Base-by-base conservation (phyloP, 495 filamentous ascomycete genomes). In the Darksidea phi region DNA sequence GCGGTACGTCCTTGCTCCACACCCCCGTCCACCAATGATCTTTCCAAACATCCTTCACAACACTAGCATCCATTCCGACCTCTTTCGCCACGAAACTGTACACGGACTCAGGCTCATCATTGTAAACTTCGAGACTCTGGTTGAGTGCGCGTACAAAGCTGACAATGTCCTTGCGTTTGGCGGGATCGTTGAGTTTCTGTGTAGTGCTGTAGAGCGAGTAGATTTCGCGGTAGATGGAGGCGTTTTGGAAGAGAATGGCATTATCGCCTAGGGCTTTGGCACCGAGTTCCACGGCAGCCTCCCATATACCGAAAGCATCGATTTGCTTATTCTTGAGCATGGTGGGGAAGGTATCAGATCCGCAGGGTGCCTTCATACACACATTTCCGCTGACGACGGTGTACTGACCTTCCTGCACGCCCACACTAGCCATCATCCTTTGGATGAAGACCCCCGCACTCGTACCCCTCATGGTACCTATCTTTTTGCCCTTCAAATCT, bases 261-360 rank as follows among this genome's bases (percentile, higher is more conserved):
- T 73, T 49, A 26, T 68, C 67, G 6, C 64, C 77, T 8, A 78
- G 68, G 0, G 71, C 70, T 8, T 73, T 48, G 34, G 69, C 67
- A 2, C 64, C 77, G 12, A 78, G 69, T 61, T 79, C 66, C 13
- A 75, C 73, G 3, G 73, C 67, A 7, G 77, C 73, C 63, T 78
- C 77, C 77, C 77, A 79, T 36, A 76, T 62, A 1, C 77, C 77
- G 48, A 78, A 72, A 6, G 75, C 77, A 61, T 79, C 76, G 48
- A 78, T 64, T 18, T 58, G 41, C 0, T 66, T 55, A 24, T 49
- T 45, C 42, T 58, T 59, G 28, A 79, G 57, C 76, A 72, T 70
- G n/a, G 50, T 38, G 13, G 77, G 77, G 32, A 77, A 69, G 0
- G 74, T 75, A 7, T 61, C 64, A 2, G 61, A 38, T 0, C 59